A percentile compares a stretch with the other conserved stretches of the same genome.
phyloP scores from a whole-genome alignment of 495 filamentous ascomycete species.

The Chaetomium cochliodes region DNA sequence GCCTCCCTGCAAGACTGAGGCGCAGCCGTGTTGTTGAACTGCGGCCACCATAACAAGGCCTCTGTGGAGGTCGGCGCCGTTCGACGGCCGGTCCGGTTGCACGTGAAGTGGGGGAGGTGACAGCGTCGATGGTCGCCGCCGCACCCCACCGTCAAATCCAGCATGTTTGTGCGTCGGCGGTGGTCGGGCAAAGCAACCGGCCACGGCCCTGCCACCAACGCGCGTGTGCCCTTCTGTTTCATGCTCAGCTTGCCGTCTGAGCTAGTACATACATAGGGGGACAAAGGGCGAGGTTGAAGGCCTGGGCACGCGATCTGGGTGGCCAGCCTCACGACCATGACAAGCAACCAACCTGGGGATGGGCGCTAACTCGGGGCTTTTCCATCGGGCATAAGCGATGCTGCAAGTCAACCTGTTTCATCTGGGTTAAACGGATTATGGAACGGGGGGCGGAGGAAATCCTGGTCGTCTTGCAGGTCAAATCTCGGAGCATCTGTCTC shows the following conservation, averaged over 20 bases:
- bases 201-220: neutral
- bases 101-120: slow-evolving; percentile 26
- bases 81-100: slow-evolving; percentile 22
- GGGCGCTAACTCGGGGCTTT: slow-evolving; percentile 25
- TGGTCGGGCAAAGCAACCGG: neutral
- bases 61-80: slow-evolving; percentile 16
- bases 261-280: too few relatives aligned
- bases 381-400: slow-evolving; percentile 34
- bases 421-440: slow-evolving; percentile 34
- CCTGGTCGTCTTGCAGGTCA: slow-evolving; percentile 30
- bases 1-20: slow-evolving; percentile 20
- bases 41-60: slow-evolving; percentile 8
- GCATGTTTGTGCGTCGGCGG: neutral
- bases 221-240: neutral
- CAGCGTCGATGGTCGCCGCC: neutral
- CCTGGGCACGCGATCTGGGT: slow-evolving; percentile 6
- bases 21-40: slow-evolving; percentile 17
- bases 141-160: neutral
- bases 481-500: slow-evolving; percentile 21
- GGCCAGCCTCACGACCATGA: neutral
- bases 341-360: neutral
- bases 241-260: neutral
- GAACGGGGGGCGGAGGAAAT: slow-evolving; percentile 28
- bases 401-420: slow-evolving; percentile 37
- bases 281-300: neutral